Base-by-base conservation (phyloP, 73 alveolate species). In the Paramecium octaurelia region DNA sequence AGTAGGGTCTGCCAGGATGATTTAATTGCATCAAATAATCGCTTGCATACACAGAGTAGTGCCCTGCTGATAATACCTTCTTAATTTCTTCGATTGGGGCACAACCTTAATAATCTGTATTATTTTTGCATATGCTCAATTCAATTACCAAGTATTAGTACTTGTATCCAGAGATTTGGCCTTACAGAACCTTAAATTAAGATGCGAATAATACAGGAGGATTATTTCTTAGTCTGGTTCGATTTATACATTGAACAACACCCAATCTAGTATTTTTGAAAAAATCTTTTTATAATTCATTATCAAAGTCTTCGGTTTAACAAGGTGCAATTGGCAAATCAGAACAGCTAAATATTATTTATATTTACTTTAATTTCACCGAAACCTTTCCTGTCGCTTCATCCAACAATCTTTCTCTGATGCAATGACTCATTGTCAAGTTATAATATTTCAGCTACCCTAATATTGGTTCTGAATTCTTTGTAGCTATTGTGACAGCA, bases 201-300 rank as follows among this genome's bases (percentile, higher is more conserved):
- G 2, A 14, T 31, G 21, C 4, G 4, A 24, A 21, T 4, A 10
- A 9, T 64, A 64, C 84, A 23, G 84, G 84, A 24, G 84, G 84
- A 27, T 64, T 27, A 12, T 64, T 27, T 64, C 24, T 64, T 0
- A 64, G 84, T 11, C 27, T 1, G 5, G 18, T 34, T 64, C 84
- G 84, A 64, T 64, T 64, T 23, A 64, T 64, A 64, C 84, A 64
- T 64, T 64, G 24, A 2, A 64, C 84, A 34, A 64, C 84, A 4
- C 84, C 84, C 12, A 64, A 34, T 64, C 84, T 21, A n/a, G 84
- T 64, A 64, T 64, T 64, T 64, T 64, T 27, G 50, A 64, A 64
- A 34, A 64, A 64, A 27, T 64, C 84, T 34, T 27, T 64, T 18
- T 64, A 34, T 27, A 64, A 64, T 2, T 64, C 54, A 64, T 27